These are phyloP conservation scores for Candida broadrunensis DNA, from an alignment of 805 yeast species.

Conservation along the genomic window DNA sequence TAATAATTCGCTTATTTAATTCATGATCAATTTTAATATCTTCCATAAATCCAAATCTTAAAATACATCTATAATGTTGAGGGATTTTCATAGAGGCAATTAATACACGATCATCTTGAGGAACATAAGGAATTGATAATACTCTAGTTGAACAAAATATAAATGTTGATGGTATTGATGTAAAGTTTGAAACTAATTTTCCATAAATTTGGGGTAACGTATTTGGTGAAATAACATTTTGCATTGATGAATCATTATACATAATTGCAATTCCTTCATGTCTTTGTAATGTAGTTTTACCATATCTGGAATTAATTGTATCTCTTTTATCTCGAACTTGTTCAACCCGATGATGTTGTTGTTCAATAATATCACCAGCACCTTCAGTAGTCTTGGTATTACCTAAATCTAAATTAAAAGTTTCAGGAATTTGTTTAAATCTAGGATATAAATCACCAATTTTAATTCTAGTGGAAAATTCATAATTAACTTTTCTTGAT, in stretches of 20 bases:
- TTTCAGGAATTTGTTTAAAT: background rate
- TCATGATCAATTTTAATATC: conserved; percentile 17
- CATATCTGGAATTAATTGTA: conserved; percentile 15
- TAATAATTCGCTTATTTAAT: conserved; percentile 17
- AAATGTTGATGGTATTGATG: conserved; percentile 42
- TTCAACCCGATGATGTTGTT: background rate
- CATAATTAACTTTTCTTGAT: conserved; percentile 36
- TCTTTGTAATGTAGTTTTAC: conserved; percentile 14
- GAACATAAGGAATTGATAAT: conserved; percentile 41
- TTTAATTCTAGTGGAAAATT: conserved; percentile 28
- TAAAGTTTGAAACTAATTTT: conserved; percentile 36
- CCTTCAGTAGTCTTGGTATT: conserved; percentile 1
- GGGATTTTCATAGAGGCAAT: conserved; percentile 38
- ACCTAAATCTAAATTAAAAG: conserved; percentile 1
- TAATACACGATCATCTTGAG: conserved; percentile 35
- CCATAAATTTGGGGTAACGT: conserved; percentile 44
- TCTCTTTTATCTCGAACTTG: background rate
- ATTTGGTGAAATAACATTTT: conserved; percentile 39
- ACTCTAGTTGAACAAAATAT: conserved; percentile 43
- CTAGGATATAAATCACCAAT: conserved; percentile 34
- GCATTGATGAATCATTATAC: conserved; percentile 35
- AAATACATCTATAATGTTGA: conserved; percentile 47
- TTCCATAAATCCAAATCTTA: conserved; percentile 52
- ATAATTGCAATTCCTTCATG: conserved; percentile 40
- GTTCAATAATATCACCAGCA: conserved; percentile 1